Evolutionary conservation across 305 asterid species (phyloP).

Genomic region (Rubia occidens): DNA sequence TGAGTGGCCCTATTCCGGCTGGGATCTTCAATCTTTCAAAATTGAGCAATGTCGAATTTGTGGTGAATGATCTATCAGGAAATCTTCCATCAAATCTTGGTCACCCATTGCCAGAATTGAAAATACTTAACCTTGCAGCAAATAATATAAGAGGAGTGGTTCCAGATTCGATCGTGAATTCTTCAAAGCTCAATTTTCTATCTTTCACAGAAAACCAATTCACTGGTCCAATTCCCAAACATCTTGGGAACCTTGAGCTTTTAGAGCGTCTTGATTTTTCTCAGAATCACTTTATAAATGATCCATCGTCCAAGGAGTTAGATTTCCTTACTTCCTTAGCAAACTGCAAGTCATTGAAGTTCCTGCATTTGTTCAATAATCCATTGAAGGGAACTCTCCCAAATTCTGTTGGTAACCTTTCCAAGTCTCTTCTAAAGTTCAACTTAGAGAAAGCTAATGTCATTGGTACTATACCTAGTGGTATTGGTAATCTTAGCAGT

Average conservation of each 20-base stretch:
- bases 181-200: neutral
- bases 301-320: constrained; percentile 1
- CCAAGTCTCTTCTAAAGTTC: constrained; percentile 6
- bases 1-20: neutral
- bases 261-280: neutral
- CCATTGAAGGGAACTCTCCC: constrained; percentile 16
- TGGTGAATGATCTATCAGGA: neutral
- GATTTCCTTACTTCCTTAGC: constrained; percentile 9
- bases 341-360: neutral
- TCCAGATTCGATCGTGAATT: constrained; percentile 6
- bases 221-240: constrained; percentile 12
- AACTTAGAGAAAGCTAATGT: neutral
- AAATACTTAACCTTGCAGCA: neutral
- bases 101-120: neutral
- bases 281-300: neutral
- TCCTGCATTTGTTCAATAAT: neutral
- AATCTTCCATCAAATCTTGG: constrained; percentile 4
- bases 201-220: neutral
- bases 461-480: constrained; percentile 8
- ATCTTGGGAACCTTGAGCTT: constrained; percentile 9
- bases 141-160: neutral
- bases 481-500: constrained; percentile 16
- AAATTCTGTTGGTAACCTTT: constrained; percentile 19
- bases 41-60: neutral
- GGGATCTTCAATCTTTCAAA: constrained; percentile 8